Base-by-base conservation (phyloP, 768 basidiomycete species). In the Mycena metata region DNA sequence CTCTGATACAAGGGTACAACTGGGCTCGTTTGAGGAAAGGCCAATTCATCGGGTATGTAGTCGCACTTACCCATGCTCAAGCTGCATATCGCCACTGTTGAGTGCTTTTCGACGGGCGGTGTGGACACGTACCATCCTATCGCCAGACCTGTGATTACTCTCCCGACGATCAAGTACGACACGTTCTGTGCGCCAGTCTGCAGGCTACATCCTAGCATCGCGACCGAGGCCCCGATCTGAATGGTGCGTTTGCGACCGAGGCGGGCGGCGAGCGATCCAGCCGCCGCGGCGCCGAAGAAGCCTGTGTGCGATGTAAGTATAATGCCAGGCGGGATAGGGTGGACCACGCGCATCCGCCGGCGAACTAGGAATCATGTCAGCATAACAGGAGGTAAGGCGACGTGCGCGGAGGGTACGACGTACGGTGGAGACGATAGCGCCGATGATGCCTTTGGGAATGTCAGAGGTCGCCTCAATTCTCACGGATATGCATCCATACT, bases 401-500 rank as follows among this genome's bases (percentile, higher is more conserved):
- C 15, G 2, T 24, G 78, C 19, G 83, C 83, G 0, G 73, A 84
- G 4, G 81, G 73, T 84, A 5, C 81, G 82, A 36, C 86, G 84
- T 81, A 88, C 88, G 54, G 86, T 75, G 4, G 88, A 86, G 23
- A 87, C 85, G 58, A 88, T 88, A 24, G 81, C 87, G 23, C 86
- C 86, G 77, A 83, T 83, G 21, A 76, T 80, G 59, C 76, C 57
- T 58, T 35, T 30, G 19, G 13, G 15, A 45, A 26, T 35, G 19
- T 33, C 6, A 26, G 57, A 5, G 17, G 9, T 15, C 2, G 39
- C 39, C 2, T 15, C 10, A 10, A 15, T 11, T 9, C 15, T 39
- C 39, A 10, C 2, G 39, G 13, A 2, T 1, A 46, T 45, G 26
- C 19, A 15, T 45, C 5, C 57, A 9, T 35, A 58, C 57, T 84